These are phyloP conservation scores for Aulographum hederae DNA, from an alignment of 2,329 filamentous ascomycete genomes.

Conservation along the genomic window DNA sequence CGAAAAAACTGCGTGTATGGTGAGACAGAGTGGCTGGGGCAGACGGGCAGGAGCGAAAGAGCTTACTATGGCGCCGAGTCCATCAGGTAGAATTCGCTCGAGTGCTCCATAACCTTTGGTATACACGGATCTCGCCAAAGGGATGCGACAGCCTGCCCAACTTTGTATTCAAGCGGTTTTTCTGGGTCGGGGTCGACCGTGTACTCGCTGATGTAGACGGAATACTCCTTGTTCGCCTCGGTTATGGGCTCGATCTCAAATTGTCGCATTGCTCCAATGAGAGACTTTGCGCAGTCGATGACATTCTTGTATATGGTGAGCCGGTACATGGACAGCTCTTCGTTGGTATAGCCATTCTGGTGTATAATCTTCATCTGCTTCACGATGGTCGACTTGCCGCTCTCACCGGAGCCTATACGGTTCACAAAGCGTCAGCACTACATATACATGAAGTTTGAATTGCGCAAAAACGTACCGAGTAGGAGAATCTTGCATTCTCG, in stretches of 20 bases:
- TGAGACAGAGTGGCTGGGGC: conserved; percentile 6
- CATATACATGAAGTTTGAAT: not conserved
- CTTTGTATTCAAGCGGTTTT: conserved; percentile 59
- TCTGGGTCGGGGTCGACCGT: conserved; percentile 81
- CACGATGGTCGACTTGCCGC: conserved; percentile 96
- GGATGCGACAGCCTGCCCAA: conserved; percentile 67
- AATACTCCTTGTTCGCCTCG: conserved; percentile 52
- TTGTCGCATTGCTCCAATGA: conserved; percentile 80
- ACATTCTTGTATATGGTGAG: conserved; percentile 97
- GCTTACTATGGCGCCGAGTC: conserved; percentile 94
- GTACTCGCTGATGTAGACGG: conserved; percentile 71
- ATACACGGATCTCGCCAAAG: conserved; percentile 84
- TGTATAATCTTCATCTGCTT: conserved; percentile 99
- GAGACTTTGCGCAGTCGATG: conserved; percentile 85
- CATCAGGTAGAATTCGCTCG: conserved; percentile 98
- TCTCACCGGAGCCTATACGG: conserved; percentile 74
- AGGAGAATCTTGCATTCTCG: conserved; percentile 98
- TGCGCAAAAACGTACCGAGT: conserved; percentile 50
- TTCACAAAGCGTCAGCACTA: conserved; percentile 5
- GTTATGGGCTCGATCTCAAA: conserved; percentile 68
- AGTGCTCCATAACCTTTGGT: conserved; percentile 70
- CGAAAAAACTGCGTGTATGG: conserved; percentile 59
- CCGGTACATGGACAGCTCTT: conserved; percentile 85
- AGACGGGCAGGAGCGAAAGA: not conserved
- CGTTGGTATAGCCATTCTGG: conserved; percentile 87